These are phyloP conservation scores for Brettanomyces naardenensis DNA, from an alignment of 805 yeast species.

Conservation along the genomic window DNA sequence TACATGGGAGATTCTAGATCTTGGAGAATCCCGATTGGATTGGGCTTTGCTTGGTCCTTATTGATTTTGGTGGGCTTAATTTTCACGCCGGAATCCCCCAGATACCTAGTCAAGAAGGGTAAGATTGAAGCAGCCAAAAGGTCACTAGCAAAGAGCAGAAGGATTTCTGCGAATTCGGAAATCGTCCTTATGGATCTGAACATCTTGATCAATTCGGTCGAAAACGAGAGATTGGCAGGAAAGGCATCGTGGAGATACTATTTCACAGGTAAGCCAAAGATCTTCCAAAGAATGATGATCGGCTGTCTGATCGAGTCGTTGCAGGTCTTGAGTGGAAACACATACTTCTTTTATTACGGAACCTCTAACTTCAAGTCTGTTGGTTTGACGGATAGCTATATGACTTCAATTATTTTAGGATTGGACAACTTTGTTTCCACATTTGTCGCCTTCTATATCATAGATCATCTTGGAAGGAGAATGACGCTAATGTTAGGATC, in stretches of 20 bases:
- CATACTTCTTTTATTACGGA: constrained; percentile 61
- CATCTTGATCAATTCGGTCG: constrained; percentile 51
- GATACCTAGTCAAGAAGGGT: constrained; percentile 46
- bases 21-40: constrained; percentile 60
- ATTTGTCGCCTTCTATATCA: constrained; percentile 35
- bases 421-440: constrained; percentile 47
- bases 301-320: constrained; percentile 47
- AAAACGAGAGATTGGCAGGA: constrained; percentile 55
- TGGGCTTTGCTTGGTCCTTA: constrained; percentile 44
- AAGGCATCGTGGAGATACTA: constrained; percentile 58
- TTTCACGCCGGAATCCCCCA: constrained; percentile 64
- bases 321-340: constrained; percentile 55
- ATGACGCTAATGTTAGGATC: constrained; percentile 41
- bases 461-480: constrained; percentile 43
- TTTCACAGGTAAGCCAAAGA: constrained; percentile 55
- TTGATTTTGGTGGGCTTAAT: constrained; percentile 42
- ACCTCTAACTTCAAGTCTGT: constrained; percentile 44
- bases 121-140: constrained; percentile 44
- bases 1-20: constrained; percentile 39
- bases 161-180: constrained; percentile 43
- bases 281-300: constrained; percentile 44
- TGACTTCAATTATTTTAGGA: constrained; percentile 49
- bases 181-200: constrained; percentile 47
- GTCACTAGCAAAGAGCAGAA: constrained; percentile 53
- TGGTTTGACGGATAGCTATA: constrained; percentile 45